A percentile compares a stretch with the other conserved stretches of the same genome.
phyloP scores from a whole-genome alignment of 2,329 filamentous ascomycete species.

The Fusarium burgessii region DNA sequence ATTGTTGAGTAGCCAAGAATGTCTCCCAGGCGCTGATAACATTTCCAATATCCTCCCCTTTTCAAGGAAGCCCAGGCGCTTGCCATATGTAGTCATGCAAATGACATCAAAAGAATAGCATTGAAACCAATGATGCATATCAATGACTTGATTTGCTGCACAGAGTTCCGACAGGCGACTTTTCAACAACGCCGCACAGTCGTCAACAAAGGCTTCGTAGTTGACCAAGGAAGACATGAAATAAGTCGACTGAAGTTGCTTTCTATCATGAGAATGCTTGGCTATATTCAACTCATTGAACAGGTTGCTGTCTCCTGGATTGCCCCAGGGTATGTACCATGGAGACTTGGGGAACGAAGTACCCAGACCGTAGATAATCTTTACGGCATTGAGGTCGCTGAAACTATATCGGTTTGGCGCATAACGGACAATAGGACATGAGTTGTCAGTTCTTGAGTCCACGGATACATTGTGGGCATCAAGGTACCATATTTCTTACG shows the following conservation, averaged over 20 bases:
- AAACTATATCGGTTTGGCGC: constrained; percentile 62
- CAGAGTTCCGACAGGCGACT: constrained; percentile 24
- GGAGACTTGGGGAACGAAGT: constrained; percentile 12
- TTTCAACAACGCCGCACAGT: constrained; percentile 47
- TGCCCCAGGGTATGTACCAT: too few relatives aligned
- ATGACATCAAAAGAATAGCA: constrained; percentile 58
- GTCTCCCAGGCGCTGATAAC: constrained; percentile 45
- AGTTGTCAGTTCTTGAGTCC: too few relatives aligned
- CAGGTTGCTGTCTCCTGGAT: too few relatives aligned
- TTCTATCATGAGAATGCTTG: constrained; percentile 43
- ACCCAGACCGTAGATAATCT: constrained; percentile 48
- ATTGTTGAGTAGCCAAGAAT: constrained; percentile 42
- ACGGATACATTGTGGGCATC: too few relatives aligned
- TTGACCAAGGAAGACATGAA: constrained; percentile 50
- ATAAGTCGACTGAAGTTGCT: constrained; percentile 47
- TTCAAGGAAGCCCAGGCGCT: constrained; percentile 54
- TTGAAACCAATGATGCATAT: constrained; percentile 53
- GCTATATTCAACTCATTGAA: constrained; percentile 12
- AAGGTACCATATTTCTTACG: too few relatives aligned
- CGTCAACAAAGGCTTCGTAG: constrained; percentile 51
- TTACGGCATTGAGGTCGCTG: constrained; percentile 54
- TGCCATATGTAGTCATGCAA: constrained; percentile 51
- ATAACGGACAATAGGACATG: constrained; percentile 55
- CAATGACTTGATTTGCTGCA: constrained; percentile 12
- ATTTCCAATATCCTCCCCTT: constrained; percentile 49